These are phyloP conservation scores for Mariannaea elegans DNA, from an alignment of 2,329 filamentous ascomycete genomes.

Conservation along the genomic window DNA sequence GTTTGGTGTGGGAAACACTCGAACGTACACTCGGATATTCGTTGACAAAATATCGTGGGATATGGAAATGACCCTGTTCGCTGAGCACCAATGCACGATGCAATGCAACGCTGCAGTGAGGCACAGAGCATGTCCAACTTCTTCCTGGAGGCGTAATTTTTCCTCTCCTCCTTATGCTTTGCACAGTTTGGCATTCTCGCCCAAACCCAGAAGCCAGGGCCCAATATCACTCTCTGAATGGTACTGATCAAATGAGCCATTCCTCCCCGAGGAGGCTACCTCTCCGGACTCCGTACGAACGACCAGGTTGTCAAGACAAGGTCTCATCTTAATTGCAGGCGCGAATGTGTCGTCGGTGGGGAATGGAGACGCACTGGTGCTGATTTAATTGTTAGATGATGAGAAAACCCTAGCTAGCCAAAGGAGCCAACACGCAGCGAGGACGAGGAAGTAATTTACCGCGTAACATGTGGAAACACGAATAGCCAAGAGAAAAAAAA, in stretches of 20 bases:
- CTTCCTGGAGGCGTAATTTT: background rate
- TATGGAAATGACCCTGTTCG: background rate
- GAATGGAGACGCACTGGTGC: background rate
- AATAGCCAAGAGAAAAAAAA: too few relatives aligned
- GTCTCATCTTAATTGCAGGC: slow-evolving; percentile 42
- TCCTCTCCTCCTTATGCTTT: background rate
- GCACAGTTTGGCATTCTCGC: slow-evolving; percentile 2
- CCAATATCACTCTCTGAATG: background rate
- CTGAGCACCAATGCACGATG: background rate
- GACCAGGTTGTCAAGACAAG: slow-evolving; percentile 33
- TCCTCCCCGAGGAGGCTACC: slow-evolving; percentile 32
- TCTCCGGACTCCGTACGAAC: too few relatives aligned
- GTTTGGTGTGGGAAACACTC: background rate
- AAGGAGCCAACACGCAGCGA: slow-evolving; percentile 1
- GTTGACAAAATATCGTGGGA: too few relatives aligned
- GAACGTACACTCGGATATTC: too few relatives aligned
- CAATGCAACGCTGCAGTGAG: too few relatives aligned
- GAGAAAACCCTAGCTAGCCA: background rate
- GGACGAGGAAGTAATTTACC: too few relatives aligned
- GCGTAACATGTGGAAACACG: too few relatives aligned
- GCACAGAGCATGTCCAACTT: background rate
- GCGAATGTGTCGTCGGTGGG: slow-evolving; percentile 32
- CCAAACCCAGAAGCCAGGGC: background rate
- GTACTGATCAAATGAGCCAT: slow-evolving; percentile 32
- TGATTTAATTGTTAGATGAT: background rate